Base-by-base conservation (phyloP, 2,329 filamentous ascomycete genomes). In the Fusarium sp. region DNA sequence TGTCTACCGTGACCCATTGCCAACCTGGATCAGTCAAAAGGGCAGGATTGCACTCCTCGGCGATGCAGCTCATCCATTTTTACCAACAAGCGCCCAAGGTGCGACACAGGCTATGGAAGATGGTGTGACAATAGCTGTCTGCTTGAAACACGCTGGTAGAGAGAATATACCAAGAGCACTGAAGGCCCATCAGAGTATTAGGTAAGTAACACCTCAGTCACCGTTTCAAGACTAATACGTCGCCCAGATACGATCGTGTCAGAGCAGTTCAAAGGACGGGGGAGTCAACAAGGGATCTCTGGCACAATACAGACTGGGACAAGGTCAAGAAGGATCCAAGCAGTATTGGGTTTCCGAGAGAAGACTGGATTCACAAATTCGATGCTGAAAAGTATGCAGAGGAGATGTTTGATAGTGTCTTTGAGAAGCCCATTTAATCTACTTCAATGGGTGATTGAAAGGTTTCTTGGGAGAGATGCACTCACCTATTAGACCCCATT, bases 281-380 rank as follows among this genome's bases (percentile, higher is more conserved):
- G 8, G 68, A 73, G 13, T 58, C 71, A 1, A 73, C 71, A 1
- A 48, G 71, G 3, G 71, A 73, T 28, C 28, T 72, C 4, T 73
- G 71, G 71, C 71, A 73, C 11, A 73, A 70, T 22, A 72, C 68
- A 2, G 59, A 73, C 26, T 73, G 71, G 71, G 55, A 33, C 4
- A 54, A 58, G 5, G 71, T 72, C 3, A 70, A 61, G 7, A 22
- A 68, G 9, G 50, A 72, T 6, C 71, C 71, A 0, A 54, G 38
- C 2, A 72, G 58, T 2, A 69, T 73, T 6, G 68, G 58, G 0
- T 66, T 73, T 2, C 71, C 71, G 1, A 54, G 68, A 1, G 71
- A 73, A 6, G 71, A 68, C 7, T 73, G 71, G 71, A 70, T 73
- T 6, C 71, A 73, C 17, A 44, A 57, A 1, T 73, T 73, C 8